A percentile compares a stretch with the other conserved stretches of the same genome.
Evolutionary conservation across 331 rosid genomes (phyloP).

Genomic region (Malus hybrid): DNA sequence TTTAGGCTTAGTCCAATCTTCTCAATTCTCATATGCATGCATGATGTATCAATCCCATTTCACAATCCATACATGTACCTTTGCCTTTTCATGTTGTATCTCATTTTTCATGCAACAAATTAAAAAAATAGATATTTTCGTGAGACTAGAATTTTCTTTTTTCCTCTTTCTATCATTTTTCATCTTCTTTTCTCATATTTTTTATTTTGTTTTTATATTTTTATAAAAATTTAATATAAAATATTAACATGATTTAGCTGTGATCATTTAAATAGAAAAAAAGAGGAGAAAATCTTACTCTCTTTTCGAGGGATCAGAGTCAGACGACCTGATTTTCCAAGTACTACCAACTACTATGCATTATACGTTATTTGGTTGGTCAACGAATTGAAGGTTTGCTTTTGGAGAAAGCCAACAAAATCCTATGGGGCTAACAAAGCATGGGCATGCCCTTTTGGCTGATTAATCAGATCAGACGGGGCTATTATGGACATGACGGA

Average conservation of each 20-base stretch:
- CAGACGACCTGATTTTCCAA: constrained; percentile 16
- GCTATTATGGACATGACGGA: too few relatives aligned
- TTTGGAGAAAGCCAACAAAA: background rate
- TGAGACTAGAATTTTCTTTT: background rate
- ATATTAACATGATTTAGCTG: too few relatives aligned
- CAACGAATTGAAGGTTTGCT: background rate
- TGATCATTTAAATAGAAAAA: too few relatives aligned
- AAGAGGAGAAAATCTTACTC: too few relatives aligned
- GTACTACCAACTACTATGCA: constrained; percentile 2
- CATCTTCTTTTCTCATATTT: too few relatives aligned
- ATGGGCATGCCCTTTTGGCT: background rate
- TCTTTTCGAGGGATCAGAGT: constrained; percentile 6
- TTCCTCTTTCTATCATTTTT: too few relatives aligned
- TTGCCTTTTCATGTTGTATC: constrained; percentile 12
- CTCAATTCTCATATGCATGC: background rate
- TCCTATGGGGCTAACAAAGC: background rate
- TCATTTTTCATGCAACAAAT: constrained; percentile 14
- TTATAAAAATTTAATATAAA: too few relatives aligned
- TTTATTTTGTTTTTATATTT: too few relatives aligned
- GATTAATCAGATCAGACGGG: background rate
- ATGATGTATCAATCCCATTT: background rate
- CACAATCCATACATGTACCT: too few relatives aligned
- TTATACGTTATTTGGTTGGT: background rate
- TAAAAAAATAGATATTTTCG: background rate
- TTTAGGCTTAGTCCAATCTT: background rate